phyloP scores from a whole-genome alignment of 495 filamentous ascomycete species.

The Trichoderma orchidacearum region DNA sequence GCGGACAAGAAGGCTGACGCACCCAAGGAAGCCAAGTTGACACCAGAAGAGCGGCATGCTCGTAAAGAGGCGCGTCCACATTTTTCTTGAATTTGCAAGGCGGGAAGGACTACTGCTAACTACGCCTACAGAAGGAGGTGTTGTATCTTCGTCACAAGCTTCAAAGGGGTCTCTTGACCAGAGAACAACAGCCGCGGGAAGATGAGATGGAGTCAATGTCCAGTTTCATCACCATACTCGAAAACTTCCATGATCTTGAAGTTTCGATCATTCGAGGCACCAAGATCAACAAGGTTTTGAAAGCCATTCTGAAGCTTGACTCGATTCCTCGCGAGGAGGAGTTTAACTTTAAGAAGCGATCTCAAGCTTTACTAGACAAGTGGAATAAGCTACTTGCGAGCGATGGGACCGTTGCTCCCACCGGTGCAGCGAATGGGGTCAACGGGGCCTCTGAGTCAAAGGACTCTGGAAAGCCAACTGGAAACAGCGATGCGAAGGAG shows the following conservation, averaged over 20 bases:
- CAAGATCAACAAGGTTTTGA: constrained; percentile 91
- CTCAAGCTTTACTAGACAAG: constrained; percentile 55
- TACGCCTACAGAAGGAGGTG: constrained; percentile 43
- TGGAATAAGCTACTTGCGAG: constrained; percentile 70
- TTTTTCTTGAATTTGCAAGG: too few species aligned
- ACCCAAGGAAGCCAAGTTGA: constrained; percentile 36
- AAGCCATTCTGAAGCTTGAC: constrained; percentile 71
- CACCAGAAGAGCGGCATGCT: constrained; percentile 27
- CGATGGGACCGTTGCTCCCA: constrained; percentile 23
- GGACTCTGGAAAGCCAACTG: constrained; percentile 10
- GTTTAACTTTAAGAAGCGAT: constrained; percentile 70
- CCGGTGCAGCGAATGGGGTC: constrained; percentile 29
- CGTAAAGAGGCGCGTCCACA: constrained; percentile 43
- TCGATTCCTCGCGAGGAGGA: constrained; percentile 75
- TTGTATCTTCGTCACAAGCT: constrained; percentile 80
- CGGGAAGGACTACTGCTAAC: constrained; percentile 6
- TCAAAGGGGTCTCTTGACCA: constrained; percentile 77
- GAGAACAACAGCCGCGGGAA: constrained; percentile 66
- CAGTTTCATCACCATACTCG: constrained; percentile 64
- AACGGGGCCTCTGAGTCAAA: constrained; percentile 20
- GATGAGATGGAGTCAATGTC: constrained; percentile 84
- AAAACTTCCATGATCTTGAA: constrained; percentile 66
- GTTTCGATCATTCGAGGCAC: constrained; percentile 70
- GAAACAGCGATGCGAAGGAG: constrained; percentile 33
- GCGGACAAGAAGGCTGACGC: constrained; percentile 45